phyloP scores from a whole-genome alignment of 306 rosid genomes.

The Cucurbita maxima region DNA sequence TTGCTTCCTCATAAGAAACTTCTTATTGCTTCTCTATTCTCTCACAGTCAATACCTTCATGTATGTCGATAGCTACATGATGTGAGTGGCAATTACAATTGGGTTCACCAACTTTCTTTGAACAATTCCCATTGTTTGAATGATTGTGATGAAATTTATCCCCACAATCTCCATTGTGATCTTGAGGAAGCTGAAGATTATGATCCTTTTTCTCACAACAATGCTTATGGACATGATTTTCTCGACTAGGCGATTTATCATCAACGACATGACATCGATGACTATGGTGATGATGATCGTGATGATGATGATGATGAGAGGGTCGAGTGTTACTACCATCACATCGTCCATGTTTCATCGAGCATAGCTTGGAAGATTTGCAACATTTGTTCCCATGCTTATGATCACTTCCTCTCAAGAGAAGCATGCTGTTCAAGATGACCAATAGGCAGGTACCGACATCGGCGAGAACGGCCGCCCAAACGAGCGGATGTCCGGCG shows the following conservation, averaged over 20 bases:
- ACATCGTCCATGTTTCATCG: background rate
- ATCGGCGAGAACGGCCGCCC: constrained; percentile 98
- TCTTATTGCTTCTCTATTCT: background rate
- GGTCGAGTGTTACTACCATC: background rate
- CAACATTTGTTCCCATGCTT: background rate
- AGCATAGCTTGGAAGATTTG: background rate
- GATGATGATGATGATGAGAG: background rate
- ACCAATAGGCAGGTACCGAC: constrained; percentile 81
- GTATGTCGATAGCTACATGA: background rate
- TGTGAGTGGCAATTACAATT: background rate
- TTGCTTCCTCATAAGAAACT: background rate
- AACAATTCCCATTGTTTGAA: background rate
- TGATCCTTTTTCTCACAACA: constrained; percentile 19
- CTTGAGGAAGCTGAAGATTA: background rate
- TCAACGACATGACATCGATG: background rate
- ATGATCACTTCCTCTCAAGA: constrained; percentile 22
- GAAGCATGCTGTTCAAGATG: constrained; percentile 80
- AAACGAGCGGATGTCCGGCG: constrained; percentile 72
- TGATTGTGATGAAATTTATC: background rate
- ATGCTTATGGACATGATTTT: constrained; percentile 15
- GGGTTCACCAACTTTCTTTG: background rate
- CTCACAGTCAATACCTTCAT: background rate
- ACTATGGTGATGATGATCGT: background rate
- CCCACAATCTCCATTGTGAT: background rate
- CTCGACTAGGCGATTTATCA: background rate